phyloP scores from a whole-genome alignment of 148 eudicot species.

The Chenopodium album region DNA sequence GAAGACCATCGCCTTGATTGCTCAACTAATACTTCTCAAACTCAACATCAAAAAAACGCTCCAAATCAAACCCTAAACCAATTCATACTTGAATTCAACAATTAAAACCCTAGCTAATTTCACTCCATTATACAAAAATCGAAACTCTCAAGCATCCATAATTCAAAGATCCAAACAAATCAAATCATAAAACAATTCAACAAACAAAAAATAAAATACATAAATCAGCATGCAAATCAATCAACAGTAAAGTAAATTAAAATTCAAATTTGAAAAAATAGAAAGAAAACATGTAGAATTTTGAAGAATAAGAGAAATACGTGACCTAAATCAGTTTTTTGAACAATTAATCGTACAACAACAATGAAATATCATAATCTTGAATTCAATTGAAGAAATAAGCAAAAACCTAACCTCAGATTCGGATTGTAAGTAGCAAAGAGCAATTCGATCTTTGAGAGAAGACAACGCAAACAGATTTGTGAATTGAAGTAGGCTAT shows the following conservation, averaged over 20 bases:
- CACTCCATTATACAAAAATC: neutral
- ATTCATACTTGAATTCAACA: neutral
- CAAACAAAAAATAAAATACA: neutral
- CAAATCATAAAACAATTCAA: neutral
- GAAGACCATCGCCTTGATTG: neutral
- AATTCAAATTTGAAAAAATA: neutral
- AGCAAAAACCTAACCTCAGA: too few relatives aligned
- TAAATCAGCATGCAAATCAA: neutral
- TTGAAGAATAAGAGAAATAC: too few relatives aligned
- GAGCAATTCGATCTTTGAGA: too few relatives aligned
- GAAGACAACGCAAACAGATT: too few relatives aligned
- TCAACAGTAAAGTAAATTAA: conserved; percentile 6
- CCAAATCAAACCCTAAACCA: neutral
- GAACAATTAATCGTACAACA: too few relatives aligned
- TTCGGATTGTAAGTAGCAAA: too few relatives aligned
- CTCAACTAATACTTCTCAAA: neutral
- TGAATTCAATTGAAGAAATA: too few relatives aligned
- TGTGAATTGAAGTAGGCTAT: too few relatives aligned
- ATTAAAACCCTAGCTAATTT: neutral
- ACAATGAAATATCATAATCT: too few relatives aligned
- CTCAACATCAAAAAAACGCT: neutral
- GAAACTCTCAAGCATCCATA: neutral
- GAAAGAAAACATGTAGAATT: too few relatives aligned
- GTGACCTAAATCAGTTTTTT: too few relatives aligned
- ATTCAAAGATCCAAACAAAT: neutral